Percentiles rank a stretch among this genome's conserved stretches.
Conservation (phyloP, 768 basidiomycete species). For the Calocera viscosa region DNA sequence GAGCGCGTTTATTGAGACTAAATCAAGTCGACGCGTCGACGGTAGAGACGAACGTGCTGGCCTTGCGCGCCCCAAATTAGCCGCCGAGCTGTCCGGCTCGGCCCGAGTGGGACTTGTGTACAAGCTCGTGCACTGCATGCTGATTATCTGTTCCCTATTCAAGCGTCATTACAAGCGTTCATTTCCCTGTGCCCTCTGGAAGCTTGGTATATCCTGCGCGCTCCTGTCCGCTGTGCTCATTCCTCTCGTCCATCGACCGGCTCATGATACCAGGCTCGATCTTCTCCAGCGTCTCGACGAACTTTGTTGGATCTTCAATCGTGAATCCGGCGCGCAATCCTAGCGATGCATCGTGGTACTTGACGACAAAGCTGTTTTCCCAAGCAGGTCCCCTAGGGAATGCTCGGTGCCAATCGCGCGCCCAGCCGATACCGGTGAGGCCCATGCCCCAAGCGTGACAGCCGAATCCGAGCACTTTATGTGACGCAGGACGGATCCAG, state of each 20-base stretch:
- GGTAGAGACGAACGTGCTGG: neutral
- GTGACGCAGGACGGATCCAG: neutral
- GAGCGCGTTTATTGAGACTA: too few species aligned
- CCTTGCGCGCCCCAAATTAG: neutral
- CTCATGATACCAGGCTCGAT: neutral
- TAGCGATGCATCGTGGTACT: neutral
- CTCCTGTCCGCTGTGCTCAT: neutral
- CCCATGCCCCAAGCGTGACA: neutral
- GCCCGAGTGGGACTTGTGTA: neutral
- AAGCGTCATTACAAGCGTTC: too few species aligned
- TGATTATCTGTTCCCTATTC: too few species aligned
- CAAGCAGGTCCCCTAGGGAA: neutral
- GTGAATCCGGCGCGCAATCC: neutral
- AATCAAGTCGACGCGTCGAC: neutral
- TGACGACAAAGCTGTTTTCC: neutral
- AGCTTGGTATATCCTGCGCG: neutral
- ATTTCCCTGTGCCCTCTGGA: neutral
- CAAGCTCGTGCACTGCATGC: too few species aligned
- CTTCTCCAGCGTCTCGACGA: neutral
- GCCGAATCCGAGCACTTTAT: neutral
- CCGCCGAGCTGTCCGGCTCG: neutral
- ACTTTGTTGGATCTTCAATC: neutral
- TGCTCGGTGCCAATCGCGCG: neutral
- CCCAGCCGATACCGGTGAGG: neutral
- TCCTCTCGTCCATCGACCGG: neutral